These are phyloP conservation scores for Raffaelea arxii DNA, from an alignment of 2,329 filamentous ascomycete species.

Conservation along the genomic window DNA sequence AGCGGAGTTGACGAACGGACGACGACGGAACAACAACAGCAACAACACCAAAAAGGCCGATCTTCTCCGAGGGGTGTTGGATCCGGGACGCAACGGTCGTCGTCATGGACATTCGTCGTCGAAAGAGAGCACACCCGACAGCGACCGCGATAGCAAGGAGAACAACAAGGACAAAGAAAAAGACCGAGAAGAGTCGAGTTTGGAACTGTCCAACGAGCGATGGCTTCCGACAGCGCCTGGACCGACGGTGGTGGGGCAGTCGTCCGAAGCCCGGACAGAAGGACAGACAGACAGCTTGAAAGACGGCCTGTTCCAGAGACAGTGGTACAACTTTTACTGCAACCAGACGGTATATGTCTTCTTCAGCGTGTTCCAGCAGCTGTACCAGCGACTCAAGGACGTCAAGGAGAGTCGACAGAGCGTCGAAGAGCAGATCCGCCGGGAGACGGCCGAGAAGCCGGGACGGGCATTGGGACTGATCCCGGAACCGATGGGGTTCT, in stretches of 20 bases:
- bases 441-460: constrained; percentile 66
- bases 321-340: constrained; percentile 80
- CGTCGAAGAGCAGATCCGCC: constrained; percentile 63
- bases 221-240: constrained; percentile 55
- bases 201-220: constrained; percentile 55
- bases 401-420: constrained; percentile 72
- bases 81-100: constrained; percentile 58
- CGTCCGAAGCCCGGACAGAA: constrained; percentile 42
- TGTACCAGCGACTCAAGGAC: constrained; percentile 74
- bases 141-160: constrained; percentile 66
- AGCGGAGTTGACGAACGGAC: constrained; percentile 60
- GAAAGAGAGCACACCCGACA: constrained; percentile 82
- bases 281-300: constrained; percentile 57
- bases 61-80: constrained; percentile 76
- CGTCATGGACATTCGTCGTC: constrained; percentile 58
- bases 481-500: constrained; percentile 70
- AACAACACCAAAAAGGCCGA: constrained; percentile 78
- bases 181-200: constrained; percentile 22
- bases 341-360: constrained; percentile 92
- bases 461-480: constrained; percentile 77
- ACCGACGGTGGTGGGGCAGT: constrained; percentile 42
- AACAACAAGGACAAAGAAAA: constrained; percentile 52
- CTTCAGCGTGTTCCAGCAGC: constrained; percentile 83
- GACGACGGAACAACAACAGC: constrained; percentile 44
- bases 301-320: constrained; percentile 72